Conservation (phyloP, 257 asterid genomes). For the Capsicum baccatum region DNA sequence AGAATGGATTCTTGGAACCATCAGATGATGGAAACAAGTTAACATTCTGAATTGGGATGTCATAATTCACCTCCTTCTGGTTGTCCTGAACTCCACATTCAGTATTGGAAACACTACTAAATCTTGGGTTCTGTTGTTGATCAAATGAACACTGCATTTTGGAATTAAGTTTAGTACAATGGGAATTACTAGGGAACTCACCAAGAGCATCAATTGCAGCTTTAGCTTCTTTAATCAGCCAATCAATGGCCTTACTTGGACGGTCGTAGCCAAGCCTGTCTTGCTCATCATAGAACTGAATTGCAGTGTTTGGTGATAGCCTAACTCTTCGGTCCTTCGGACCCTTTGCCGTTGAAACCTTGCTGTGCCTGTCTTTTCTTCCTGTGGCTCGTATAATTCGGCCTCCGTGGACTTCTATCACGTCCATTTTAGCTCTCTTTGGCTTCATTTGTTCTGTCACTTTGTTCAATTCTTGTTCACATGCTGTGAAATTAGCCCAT, state of each 20-base stretch:
- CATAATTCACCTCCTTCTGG: slow-evolving; percentile 23
- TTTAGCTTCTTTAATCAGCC: slow-evolving; percentile 93
- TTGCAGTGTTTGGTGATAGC: slow-evolving; percentile 97
- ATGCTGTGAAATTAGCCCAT: background rate
- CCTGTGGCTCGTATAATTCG: slow-evolving; percentile 95
- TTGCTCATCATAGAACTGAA: slow-evolving; percentile 95
- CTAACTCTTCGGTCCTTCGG: slow-evolving; percentile 96
- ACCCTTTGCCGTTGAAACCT: slow-evolving; percentile 97
- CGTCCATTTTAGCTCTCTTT: slow-evolving; percentile 42
- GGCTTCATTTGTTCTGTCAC: background rate
- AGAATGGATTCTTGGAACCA: slow-evolving; percentile 1
- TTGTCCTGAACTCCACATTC: background rate
- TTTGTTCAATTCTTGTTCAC: background rate
- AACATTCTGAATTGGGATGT: slow-evolving; percentile 18
- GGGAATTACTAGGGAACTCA: slow-evolving; percentile 15
- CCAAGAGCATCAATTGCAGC: slow-evolving; percentile 91
- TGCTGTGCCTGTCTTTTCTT: slow-evolving; percentile 96
- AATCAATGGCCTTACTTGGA: slow-evolving; percentile 97
- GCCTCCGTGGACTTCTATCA: slow-evolving; percentile 91
- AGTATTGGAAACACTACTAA: background rate
- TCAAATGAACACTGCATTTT: background rate
- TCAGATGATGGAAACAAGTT: slow-evolving; percentile 19
- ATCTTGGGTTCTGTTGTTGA: background rate
- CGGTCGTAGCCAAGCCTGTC: slow-evolving; percentile 99
- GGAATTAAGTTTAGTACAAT: background rate